Evolutionary conservation across 2,329 filamentous ascomycete species (phyloP).

Genomic region (Aspergillus sp.): DNA sequence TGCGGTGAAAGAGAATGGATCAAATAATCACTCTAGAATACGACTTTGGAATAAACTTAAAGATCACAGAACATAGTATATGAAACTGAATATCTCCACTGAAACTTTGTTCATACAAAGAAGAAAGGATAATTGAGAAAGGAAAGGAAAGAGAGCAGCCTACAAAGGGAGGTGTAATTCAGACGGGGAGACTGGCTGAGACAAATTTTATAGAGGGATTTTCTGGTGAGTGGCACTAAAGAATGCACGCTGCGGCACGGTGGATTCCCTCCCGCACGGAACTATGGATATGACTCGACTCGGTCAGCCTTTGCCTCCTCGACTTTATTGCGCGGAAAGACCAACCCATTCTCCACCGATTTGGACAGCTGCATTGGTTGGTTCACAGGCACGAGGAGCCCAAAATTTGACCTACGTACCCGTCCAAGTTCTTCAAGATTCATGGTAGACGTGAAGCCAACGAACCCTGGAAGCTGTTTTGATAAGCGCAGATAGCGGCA

Average conservation of each 20-base stretch:
- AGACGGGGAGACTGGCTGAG: not conserved
- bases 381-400: not conserved
- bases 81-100: too few species aligned
- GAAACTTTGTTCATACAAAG: not conserved
- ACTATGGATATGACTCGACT: not conserved
- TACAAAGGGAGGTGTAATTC: not conserved
- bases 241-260: conserved; percentile 1
- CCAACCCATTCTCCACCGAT: not conserved
- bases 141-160: not conserved
- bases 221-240: not conserved
- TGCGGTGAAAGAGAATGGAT: not conserved
- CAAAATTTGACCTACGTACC: not conserved
- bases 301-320: not conserved
- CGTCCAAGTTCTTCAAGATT: not conserved
- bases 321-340: not conserved
- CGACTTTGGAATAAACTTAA: not conserved
- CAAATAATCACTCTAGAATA: not conserved
- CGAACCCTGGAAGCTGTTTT: not conserved
- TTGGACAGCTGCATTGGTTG: not conserved
- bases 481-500: not conserved
- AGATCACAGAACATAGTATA: not conserved
- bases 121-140: not conserved
- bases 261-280: not conserved
- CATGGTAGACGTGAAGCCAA: not conserved
- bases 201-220: conserved; percentile 4